Conservation (phyloP, 2,329 filamentous ascomycete genomes). For the Colletotrichum sp. region DNA sequence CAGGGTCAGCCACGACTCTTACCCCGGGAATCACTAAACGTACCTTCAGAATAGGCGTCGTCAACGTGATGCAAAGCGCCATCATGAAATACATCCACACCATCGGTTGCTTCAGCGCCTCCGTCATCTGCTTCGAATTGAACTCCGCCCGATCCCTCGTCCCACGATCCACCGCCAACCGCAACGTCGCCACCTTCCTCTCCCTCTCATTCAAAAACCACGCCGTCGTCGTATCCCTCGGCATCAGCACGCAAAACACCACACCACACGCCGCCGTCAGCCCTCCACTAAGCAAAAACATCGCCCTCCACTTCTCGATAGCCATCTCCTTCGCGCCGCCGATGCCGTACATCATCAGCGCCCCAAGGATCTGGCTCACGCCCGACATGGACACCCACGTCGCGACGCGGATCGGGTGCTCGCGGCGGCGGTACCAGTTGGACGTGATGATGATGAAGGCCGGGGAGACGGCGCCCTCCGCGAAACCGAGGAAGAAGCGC, state of each 20-base stretch:
- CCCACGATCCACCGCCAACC: slow-evolving; percentile 24
- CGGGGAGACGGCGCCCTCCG: slow-evolving; percentile 34
- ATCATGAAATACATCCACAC: slow-evolving; percentile 24
- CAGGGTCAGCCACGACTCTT: neutral
- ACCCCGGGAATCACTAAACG: accelerated
- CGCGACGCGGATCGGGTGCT: slow-evolving; percentile 33
- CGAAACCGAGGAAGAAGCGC: slow-evolving; percentile 34
- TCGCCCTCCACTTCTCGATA: slow-evolving; percentile 22
- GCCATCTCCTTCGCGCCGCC: slow-evolving; percentile 19
- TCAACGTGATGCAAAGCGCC: slow-evolving; percentile 25
- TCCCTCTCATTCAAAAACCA: slow-evolving; percentile 8
- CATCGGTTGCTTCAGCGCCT: slow-evolving; percentile 20
- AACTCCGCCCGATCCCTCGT: slow-evolving; percentile 22
- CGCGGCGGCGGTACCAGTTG: slow-evolving; percentile 32
- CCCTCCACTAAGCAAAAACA: slow-evolving; percentile 24
- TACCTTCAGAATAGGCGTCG: slow-evolving; percentile 27
- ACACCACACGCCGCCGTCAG: neutral
- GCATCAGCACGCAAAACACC: slow-evolving; percentile 3
- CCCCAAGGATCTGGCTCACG: slow-evolving; percentile 31
- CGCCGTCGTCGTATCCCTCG: neutral
- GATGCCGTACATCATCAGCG: slow-evolving; percentile 32
- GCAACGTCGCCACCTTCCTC: neutral
- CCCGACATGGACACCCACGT: slow-evolving; percentile 34
- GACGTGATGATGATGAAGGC: slow-evolving; percentile 37
- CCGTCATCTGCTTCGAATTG: slow-evolving; percentile 22